These are phyloP conservation scores for Neurospora africana DNA, from an alignment of 495 filamentous ascomycete species.

Conservation along the genomic window DNA sequence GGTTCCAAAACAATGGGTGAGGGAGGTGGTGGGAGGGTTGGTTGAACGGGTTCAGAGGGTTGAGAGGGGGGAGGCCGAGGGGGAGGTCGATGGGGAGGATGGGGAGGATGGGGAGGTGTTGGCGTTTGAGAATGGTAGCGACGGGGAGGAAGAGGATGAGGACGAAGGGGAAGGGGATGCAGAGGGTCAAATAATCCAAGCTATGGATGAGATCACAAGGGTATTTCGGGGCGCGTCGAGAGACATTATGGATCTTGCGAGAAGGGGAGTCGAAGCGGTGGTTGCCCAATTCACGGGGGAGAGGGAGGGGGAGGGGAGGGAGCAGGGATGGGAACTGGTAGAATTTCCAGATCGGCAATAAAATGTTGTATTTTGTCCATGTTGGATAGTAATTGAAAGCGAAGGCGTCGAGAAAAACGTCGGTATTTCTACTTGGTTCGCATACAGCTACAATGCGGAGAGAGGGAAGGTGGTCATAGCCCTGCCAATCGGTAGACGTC, in stretches of 20 bases:
- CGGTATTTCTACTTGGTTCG: not conserved
- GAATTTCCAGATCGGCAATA: not conserved
- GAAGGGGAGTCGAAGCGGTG: not conserved
- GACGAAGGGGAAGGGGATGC: not conserved
- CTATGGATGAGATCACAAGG: not conserved
- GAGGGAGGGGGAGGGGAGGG: not conserved
- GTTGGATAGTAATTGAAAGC: not conserved
- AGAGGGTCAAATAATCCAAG: not conserved
- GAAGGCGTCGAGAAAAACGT: not conserved
- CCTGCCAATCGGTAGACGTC: not conserved
- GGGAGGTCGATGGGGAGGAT: conserved; percentile 1
- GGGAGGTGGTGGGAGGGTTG: conserved; percentile 14
- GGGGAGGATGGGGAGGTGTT: conserved; percentile 4
- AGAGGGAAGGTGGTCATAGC: not conserved
- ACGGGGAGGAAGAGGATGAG: not conserved
- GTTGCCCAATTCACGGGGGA: not conserved
- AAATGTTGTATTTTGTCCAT: too few relatives aligned
- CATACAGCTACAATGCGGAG: not conserved
- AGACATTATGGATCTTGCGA: not conserved
- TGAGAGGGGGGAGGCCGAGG: not conserved
- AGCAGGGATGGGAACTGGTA: not conserved
- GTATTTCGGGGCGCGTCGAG: not conserved
- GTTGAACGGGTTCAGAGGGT: conserved; percentile 5
- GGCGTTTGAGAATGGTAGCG: conserved; percentile 5
- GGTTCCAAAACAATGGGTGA: conserved; percentile 23